phyloP scores from a whole-genome alignment of 192 early-diverging fungal genomes.

The Phlyctochytrium arcticum region DNA sequence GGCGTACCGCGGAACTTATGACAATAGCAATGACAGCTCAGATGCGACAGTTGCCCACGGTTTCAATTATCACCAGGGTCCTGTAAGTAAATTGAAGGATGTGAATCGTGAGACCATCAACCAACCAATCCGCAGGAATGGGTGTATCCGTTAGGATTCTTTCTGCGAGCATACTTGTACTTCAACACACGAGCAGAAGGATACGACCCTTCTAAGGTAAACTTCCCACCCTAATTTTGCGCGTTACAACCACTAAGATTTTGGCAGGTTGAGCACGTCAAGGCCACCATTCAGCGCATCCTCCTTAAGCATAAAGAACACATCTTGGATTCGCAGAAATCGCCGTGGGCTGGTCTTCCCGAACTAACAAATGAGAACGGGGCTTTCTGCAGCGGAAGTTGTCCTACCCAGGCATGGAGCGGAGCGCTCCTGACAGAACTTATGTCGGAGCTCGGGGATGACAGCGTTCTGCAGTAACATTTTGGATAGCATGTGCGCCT shows the following conservation, averaged over 20 bases:
- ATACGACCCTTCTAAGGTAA: slow-evolving; percentile 16
- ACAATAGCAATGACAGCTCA: slow-evolving; percentile 83
- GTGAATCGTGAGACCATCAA: not conserved
- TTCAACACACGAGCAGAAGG: slow-evolving; percentile 52
- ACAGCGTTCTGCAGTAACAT: not conserved
- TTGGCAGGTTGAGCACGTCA: slow-evolving; percentile 23
- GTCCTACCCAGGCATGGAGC: slow-evolving; percentile 95
- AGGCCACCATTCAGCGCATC: slow-evolving; percentile 64
- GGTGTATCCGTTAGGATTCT: slow-evolving; percentile 91
- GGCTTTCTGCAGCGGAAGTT: slow-evolving; percentile 73
- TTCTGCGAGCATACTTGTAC: slow-evolving; percentile 76
- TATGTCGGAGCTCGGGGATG: slow-evolving; percentile 27
- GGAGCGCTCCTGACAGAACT: slow-evolving; percentile 69
- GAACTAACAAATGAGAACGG: slow-evolving; percentile 93
- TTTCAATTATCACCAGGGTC: slow-evolving; percentile 97
- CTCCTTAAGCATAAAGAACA: slow-evolving; percentile 75
- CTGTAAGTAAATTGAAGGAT: slow-evolving; percentile 32
- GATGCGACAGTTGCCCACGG: slow-evolving; percentile 90
- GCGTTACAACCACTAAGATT: not conserved
- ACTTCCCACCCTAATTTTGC: not conserved
- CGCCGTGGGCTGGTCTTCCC: slow-evolving; percentile 85
- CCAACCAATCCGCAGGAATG: slow-evolving; percentile 63
- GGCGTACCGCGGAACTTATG: slow-evolving; percentile 90
- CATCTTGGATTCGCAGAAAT: slow-evolving; percentile 51
- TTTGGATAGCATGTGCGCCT: too few relatives aligned